A percentile compares a stretch with the other conserved stretches of the same genome.
phyloP scores from a whole-genome alignment of 1,139 yeast species.

The Sugiyamaella japonica region DNA sequence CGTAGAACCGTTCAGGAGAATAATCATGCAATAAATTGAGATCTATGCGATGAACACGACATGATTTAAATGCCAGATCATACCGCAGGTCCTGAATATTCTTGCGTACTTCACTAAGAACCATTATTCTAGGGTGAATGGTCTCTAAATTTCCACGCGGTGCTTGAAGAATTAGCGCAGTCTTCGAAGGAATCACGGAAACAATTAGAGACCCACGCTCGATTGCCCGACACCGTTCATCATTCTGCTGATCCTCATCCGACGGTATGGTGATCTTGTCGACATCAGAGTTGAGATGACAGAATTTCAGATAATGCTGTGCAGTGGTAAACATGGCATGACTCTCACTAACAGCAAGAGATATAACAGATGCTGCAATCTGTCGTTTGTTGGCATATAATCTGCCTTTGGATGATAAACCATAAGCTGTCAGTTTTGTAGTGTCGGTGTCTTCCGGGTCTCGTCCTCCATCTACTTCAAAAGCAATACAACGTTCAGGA shows the following conservation, averaged over 20 bases:
- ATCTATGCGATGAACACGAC: slow-evolving; percentile 90
- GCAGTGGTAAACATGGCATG: slow-evolving; percentile 86
- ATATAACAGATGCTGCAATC: slow-evolving; percentile 79
- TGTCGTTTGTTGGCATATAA: slow-evolving; percentile 63
- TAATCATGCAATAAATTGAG: slow-evolving; percentile 88
- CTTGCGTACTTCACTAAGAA: slow-evolving; percentile 75
- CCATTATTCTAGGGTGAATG: slow-evolving; percentile 89
- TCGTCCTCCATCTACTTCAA: slow-evolving; percentile 35
- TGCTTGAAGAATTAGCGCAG: slow-evolving; percentile 85
- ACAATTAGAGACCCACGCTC: slow-evolving; percentile 89
- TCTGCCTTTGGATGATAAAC: slow-evolving; percentile 72
- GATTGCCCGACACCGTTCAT: slow-evolving; percentile 83
- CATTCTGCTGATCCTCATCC: slow-evolving; percentile 45
- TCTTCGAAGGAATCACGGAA: slow-evolving; percentile 76
- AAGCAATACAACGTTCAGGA: slow-evolving; percentile 70
- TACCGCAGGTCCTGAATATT: slow-evolving; percentile 61
- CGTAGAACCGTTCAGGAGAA: slow-evolving; percentile 65
- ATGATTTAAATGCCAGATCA: slow-evolving; percentile 69
- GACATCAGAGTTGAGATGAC: slow-evolving; percentile 58
- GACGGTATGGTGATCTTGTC: slow-evolving; percentile 38
- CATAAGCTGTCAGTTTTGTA: slow-evolving; percentile 54
- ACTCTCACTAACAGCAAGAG: slow-evolving; percentile 69
- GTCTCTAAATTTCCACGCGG: slow-evolving; percentile 97
- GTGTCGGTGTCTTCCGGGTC: not conserved
- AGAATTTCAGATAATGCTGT: slow-evolving; percentile 77